These are phyloP conservation scores for Malassezia brasiliensis DNA, from an alignment of 1,284 basidiomycete species.

Conservation along the genomic window DNA sequence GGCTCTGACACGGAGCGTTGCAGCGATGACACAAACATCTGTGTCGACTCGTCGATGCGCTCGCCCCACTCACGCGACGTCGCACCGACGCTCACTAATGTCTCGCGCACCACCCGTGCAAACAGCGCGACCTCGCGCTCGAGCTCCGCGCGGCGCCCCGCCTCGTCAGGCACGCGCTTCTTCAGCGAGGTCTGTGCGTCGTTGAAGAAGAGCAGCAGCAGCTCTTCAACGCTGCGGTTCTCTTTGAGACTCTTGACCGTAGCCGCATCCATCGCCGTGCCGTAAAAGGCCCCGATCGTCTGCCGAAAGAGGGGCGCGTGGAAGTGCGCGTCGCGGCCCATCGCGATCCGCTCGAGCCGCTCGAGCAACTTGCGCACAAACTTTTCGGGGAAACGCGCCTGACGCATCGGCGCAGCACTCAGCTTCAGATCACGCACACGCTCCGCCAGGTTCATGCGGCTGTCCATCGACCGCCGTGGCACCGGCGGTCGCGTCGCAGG, in stretches of 20 bases:
- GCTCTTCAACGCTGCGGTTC: constrained; percentile 89
- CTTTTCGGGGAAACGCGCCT: constrained; percentile 41
- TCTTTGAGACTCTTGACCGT: constrained; percentile 62
- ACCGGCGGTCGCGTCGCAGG: not conserved
- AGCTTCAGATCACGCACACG: constrained; percentile 30
- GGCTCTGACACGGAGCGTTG: not conserved
- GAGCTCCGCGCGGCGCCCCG: constrained; percentile 75
- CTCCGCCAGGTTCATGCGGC: constrained; percentile 20
- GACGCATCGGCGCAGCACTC: constrained; percentile 18
- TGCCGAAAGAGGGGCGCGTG: constrained; percentile 32
- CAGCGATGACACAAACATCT: not conserved
- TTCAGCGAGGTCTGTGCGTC: constrained; percentile 54
- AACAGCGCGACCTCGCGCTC: constrained; percentile 83
- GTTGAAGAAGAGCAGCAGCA: constrained; percentile 89
- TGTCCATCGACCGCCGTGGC: constrained; percentile 4
- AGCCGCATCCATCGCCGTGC: constrained; percentile 35
- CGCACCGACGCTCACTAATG: constrained; percentile 51
- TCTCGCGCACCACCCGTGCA: constrained; percentile 72
- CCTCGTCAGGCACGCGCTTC: constrained; percentile 66
- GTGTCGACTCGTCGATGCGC: constrained; percentile 56
- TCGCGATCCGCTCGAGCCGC: constrained; percentile 39
- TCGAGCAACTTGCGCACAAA: constrained; percentile 40
- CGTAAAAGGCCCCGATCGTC: constrained; percentile 42
- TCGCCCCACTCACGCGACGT: constrained; percentile 66
- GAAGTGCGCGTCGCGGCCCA: constrained; percentile 40